phyloP scores from a whole-genome alignment of 2,329 filamentous ascomycete genomes.

The Didymella arachidicola region DNA sequence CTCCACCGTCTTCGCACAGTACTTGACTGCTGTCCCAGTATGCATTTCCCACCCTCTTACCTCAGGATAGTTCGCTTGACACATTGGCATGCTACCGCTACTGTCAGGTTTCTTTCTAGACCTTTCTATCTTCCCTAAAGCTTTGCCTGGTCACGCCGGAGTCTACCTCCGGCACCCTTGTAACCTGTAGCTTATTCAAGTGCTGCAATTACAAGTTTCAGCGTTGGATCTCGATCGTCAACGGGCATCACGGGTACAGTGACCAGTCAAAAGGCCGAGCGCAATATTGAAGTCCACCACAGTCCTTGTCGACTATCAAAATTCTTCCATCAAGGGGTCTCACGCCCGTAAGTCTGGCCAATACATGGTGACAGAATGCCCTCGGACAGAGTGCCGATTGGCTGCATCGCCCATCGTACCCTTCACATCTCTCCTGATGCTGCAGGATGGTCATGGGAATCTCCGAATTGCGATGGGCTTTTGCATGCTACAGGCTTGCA shows the following conservation, averaged over 20 bases:
- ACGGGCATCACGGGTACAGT: background rate
- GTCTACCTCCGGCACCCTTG: background rate
- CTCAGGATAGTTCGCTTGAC: background rate
- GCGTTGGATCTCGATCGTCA: constrained; percentile 9
- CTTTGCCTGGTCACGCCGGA: background rate
- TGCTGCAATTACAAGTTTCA: background rate
- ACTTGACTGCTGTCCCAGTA: background rate
- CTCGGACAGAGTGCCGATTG: constrained; percentile 14
- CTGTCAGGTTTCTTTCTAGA: background rate
- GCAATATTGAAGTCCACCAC: constrained; percentile 5
- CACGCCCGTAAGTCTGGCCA: constrained; percentile 1
- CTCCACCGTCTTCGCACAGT: background rate
- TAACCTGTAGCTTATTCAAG: background rate
- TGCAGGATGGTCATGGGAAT: constrained; percentile 10
- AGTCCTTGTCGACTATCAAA: background rate
- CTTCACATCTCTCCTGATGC: constrained; percentile 1
- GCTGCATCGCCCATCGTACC: background rate
- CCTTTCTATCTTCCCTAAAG: background rate
- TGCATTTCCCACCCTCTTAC: background rate
- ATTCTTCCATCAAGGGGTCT: constrained; percentile 1
- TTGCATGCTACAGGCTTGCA: constrained; percentile 11
- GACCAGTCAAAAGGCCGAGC: constrained; percentile 10
- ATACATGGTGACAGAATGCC: constrained; percentile 1
- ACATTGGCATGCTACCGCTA: background rate
- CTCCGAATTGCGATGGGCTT: constrained; percentile 9